Evolutionary conservation across 1,284 basidiomycete genomes (phyloP).

Genomic region (Puccinia novopanici): DNA sequence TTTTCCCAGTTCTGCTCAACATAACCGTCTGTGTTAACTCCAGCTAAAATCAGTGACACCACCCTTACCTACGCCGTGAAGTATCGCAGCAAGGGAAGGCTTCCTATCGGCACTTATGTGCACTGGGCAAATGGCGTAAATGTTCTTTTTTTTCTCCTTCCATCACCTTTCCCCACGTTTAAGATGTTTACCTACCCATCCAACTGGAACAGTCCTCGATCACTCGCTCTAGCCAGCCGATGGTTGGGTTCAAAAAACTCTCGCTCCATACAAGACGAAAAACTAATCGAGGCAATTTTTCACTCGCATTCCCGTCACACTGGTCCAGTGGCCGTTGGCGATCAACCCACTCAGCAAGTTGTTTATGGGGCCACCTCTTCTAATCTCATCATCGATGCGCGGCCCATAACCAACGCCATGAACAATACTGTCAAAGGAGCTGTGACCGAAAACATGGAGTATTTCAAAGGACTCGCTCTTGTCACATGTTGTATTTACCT

Average conservation of each 20-base stretch:
- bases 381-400: constrained; percentile 95
- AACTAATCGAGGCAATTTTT: constrained; percentile 93
- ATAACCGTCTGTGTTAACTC: constrained; percentile 86
- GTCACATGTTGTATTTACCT: no score
- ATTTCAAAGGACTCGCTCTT: constrained; percentile 73
- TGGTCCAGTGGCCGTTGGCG: constrained; percentile 61
- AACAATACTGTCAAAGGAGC: constrained; percentile 97
- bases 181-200: constrained; percentile 44
- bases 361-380: constrained; percentile 92
- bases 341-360: constrained; percentile 55
- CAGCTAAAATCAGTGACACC: constrained; percentile 92
- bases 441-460: constrained; percentile 98
- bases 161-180: constrained; percentile 26
- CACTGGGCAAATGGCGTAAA: constrained; percentile 91
- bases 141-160: constrained; percentile 56
- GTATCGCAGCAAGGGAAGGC: constrained; percentile 89
- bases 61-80: constrained; percentile 90
- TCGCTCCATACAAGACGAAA: constrained; percentile 95
- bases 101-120: constrained; percentile 87
- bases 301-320: constrained; percentile 78
- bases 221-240: constrained; percentile 93
- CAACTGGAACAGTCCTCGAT: constrained; percentile 73
- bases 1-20: constrained; percentile 77
- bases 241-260: constrained; percentile 95
- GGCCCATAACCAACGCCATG: constrained; percentile 94